phyloP scores from a whole-genome alignment of 2,329 filamentous ascomycete genomes.

The Hypoxylon sp. region DNA sequence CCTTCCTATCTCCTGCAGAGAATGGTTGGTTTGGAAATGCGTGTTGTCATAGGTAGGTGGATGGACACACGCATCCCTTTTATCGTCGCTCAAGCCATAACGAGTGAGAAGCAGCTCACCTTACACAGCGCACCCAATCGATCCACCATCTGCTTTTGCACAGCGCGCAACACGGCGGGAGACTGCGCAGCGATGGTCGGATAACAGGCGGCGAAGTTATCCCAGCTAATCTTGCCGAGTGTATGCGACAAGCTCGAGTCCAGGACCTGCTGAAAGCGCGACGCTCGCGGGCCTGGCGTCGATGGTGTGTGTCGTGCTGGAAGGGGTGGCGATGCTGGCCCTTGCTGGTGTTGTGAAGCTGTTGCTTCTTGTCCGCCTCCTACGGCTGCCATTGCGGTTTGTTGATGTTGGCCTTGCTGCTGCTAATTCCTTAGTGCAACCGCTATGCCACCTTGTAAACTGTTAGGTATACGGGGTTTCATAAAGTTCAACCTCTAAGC shows the following conservation, averaged over 20 bases:
- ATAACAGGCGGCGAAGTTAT: conserved; percentile 73
- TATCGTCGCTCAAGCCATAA: background rate
- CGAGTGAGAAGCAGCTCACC: conserved; percentile 51
- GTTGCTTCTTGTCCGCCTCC: conserved; percentile 10
- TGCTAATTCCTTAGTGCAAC: too few relatives aligned
- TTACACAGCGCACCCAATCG: conserved; percentile 68
- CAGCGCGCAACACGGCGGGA: conserved; percentile 66
- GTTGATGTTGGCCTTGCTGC: background rate
- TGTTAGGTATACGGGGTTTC: background rate
- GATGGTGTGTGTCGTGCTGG: conserved; percentile 60
- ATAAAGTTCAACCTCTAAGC: background rate
- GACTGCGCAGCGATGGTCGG: conserved; percentile 70
- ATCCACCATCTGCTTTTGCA: conserved; percentile 72
- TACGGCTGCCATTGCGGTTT: conserved; percentile 25
- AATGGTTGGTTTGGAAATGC: background rate
- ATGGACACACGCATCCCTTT: background rate
- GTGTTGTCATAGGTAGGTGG: background rate
- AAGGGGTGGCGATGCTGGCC: conserved; percentile 49
- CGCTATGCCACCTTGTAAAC: background rate
- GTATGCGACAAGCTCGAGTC: conserved; percentile 67
- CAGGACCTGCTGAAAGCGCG: conserved; percentile 69
- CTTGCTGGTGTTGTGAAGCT: conserved; percentile 21
- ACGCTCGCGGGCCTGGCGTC: conserved; percentile 70
- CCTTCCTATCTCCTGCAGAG: background rate
- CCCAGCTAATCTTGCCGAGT: conserved; percentile 68